A percentile compares a stretch with the other conserved stretches of the same genome.
These are phyloP conservation scores for Penicillium sp. DNA, from an alignment of 2,329 filamentous ascomycete species.

Conservation along the genomic window DNA sequence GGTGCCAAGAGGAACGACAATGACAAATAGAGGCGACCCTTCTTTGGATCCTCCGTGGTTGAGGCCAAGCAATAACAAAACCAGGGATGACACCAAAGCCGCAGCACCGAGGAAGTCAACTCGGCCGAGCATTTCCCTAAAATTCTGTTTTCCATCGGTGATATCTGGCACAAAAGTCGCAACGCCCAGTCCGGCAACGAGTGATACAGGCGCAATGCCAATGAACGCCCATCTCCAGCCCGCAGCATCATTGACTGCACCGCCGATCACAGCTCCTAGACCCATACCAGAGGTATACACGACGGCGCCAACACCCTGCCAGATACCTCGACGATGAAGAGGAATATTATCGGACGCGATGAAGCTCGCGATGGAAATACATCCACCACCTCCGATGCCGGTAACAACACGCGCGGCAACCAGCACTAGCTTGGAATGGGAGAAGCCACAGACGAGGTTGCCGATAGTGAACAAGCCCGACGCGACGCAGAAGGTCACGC, in stretches of 20 bases:
- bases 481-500: slow-evolving; percentile 10
- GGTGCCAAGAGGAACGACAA: background rate
- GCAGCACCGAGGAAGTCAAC: slow-evolving; percentile 12
- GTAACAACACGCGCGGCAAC: slow-evolving; percentile 11
- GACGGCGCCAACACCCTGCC: slow-evolving; percentile 11
- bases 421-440: slow-evolving; percentile 1
- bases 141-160: background rate
- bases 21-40: background rate
- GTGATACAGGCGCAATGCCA: slow-evolving; percentile 12
- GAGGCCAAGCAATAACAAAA: slow-evolving; percentile 10
- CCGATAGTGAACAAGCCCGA: slow-evolving; percentile 12
- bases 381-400: slow-evolving; percentile 16
- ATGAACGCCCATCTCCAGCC: slow-evolving; percentile 19
- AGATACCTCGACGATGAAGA: slow-evolving; percentile 7
- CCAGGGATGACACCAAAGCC: slow-evolving; percentile 13
- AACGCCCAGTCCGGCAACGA: slow-evolving; percentile 5
- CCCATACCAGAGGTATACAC: slow-evolving; percentile 14
- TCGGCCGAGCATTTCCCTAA: slow-evolving; percentile 2
- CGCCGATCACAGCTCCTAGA: slow-evolving; percentile 14
- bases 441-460: slow-evolving; percentile 12
- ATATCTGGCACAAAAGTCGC: slow-evolving; percentile 8
- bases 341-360: slow-evolving; percentile 17
- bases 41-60: slow-evolving; percentile 10
- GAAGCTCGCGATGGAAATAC: slow-evolving; percentile 17
- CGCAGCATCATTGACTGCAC: slow-evolving; percentile 10